These are phyloP conservation scores for Triticum timopheevii DNA, from an alignment of 176 grass and related monocot genomes.

Conservation along the genomic window DNA sequence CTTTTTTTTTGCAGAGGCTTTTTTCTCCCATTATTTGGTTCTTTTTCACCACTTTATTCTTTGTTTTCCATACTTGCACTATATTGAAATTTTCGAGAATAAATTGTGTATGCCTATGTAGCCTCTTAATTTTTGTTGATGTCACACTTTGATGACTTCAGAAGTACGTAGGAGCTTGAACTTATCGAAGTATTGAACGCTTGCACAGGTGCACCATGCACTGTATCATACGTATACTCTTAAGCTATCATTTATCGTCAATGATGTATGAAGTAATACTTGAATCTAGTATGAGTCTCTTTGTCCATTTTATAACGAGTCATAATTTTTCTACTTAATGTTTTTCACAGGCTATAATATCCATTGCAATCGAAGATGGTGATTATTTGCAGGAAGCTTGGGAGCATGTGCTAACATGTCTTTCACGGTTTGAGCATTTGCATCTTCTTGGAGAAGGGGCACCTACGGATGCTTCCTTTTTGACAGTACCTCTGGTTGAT, in stretches of 20 bases:
- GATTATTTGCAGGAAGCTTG: constrained; percentile 96
- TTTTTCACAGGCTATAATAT: constrained; percentile 84
- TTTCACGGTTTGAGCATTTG: constrained; percentile 97
- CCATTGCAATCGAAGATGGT: constrained; percentile 94
- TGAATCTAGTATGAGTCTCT: constrained; percentile 1
- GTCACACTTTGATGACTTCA: constrained; percentile 3
- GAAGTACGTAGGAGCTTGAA: not conserved
- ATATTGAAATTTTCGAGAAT: not conserved
- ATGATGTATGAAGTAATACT: not conserved
- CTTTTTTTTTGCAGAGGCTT: constrained; percentile 3
- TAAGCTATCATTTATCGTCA: constrained; percentile 13
- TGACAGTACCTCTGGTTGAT: constrained; percentile 64
- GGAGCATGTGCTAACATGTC: constrained; percentile 97
- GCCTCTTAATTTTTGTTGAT: constrained; percentile 12
- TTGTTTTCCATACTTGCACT: not conserved
- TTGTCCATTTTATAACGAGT: not conserved
- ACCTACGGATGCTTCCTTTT: constrained; percentile 94
- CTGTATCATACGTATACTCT: not conserved
- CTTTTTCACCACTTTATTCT: not conserved
- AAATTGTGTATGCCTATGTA: not conserved
- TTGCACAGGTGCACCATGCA: constrained; percentile 5
- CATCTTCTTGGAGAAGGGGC: constrained; percentile 92
- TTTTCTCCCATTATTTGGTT: not conserved
- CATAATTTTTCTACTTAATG: constrained; percentile 1
- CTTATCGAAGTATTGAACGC: not conserved